Percentiles rank a stretch among this genome's conserved stretches.
phyloP scores from a whole-genome alignment of 495 filamentous ascomycete genomes.

The Xylaria sp. region DNA sequence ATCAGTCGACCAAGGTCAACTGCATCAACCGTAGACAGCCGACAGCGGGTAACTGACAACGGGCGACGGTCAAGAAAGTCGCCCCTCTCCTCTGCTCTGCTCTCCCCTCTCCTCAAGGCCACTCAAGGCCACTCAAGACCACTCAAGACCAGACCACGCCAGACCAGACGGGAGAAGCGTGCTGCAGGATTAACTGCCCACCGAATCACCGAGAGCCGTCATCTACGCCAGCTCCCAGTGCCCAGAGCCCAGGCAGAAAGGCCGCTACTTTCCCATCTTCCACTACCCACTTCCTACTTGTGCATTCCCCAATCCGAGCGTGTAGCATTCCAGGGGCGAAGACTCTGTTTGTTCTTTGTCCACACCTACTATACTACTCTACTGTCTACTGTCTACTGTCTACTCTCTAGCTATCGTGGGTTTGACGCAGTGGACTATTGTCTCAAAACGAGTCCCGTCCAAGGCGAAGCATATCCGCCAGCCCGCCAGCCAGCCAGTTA shows the following conservation, averaged over 20 bases:
- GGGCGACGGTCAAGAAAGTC: slow-evolving; percentile 3
- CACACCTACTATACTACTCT: too few species aligned
- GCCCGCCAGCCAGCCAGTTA: background rate
- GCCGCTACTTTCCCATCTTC: slow-evolving; percentile 23
- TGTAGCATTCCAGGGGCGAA: slow-evolving; percentile 28
- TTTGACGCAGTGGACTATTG: slow-evolving; percentile 10
- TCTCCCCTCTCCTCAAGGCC: too few species aligned
- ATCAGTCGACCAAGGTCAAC: background rate
- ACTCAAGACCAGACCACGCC: too few species aligned
- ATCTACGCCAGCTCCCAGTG: background rate
- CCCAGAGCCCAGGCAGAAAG: slow-evolving; percentile 8
- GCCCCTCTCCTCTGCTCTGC: background rate
- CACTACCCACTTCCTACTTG: slow-evolving; percentile 23
- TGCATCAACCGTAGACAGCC: background rate
- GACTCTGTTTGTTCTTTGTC: slow-evolving; percentile 30
- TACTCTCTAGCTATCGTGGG: slow-evolving; percentile 23
- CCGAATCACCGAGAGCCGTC: slow-evolving; percentile 20
- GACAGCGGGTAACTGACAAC: slow-evolving; percentile 1
- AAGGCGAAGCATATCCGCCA: background rate
- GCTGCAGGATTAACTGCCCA: slow-evolving; percentile 15
- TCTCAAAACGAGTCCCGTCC: background rate
- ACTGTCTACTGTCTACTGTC: too few species aligned
- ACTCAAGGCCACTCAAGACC: too few species aligned
- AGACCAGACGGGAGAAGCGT: slow-evolving; percentile 14
- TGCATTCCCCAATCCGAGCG: slow-evolving; percentile 8